Evolutionary conservation across 192 early-diverging fungal genomes (phyloP), one percentile per base, ranked within the genome.

Genomic region (Backusella circina): DNA sequence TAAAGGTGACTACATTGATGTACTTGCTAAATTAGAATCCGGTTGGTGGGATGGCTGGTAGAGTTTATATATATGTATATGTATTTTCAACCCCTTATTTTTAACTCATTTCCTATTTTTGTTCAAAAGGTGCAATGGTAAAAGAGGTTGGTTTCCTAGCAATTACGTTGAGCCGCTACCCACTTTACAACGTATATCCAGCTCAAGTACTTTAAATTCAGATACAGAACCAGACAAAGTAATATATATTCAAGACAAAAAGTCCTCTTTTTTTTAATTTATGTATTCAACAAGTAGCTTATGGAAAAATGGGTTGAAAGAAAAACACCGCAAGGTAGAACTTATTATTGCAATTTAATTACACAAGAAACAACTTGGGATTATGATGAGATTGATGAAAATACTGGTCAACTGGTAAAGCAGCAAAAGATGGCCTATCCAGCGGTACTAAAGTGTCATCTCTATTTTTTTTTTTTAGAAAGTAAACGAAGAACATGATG

Each of bases 121-220:
- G 15, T 47, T 66, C 54, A 13, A 35, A 23, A 76, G 76, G 71
- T 92, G 90, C 79, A 86, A 86, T 68, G 90, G 86, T 51, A 82
- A 88, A 76, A 86, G 95, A 72, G 97, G 97, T 38, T 93, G 94
- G 93, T 96, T 96, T 83, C 94, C 94, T 8, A 92, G 90, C 50
- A 94, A 96, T 85, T 94, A 94, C 83, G 91, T 95, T 66, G 84
- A 86, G 77, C 80, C 83, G 12, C 26, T 61, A 61, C 54, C 54
- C 26, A 12, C 2, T 61, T 9, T 61, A 12, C 54, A 28, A 28
- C 54, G 54, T 12, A 61, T 61, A 28, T 61, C 54, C 23, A 61
- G 54, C 3, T 33, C 65, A 67, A 67, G 65, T n/a, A 67, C 30
- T 21, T 35, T 67, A 18, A 67, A 67, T 67, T 61, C 54, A 61